Evolutionary conservation across 2,329 filamentous ascomycete species (phyloP).

Genomic region (Phyllosticta capitalensis): DNA sequence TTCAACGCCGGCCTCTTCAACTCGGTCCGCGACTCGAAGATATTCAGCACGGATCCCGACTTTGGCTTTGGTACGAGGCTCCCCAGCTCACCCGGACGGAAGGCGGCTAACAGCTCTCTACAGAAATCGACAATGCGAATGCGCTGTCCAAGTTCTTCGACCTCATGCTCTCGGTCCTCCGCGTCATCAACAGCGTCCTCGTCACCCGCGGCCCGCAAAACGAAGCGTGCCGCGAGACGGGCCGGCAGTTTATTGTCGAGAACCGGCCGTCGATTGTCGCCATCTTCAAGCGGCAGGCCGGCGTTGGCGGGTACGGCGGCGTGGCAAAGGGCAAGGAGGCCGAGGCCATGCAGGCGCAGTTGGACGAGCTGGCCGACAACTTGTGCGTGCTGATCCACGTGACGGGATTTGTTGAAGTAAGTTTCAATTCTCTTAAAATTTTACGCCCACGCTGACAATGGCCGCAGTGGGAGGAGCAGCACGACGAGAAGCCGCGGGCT

Average conservation of each 20-base stretch:
- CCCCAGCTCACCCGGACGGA: not conserved
- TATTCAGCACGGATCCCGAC: constrained; percentile 87
- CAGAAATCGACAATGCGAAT: constrained; percentile 56
- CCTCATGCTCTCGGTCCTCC: constrained; percentile 68
- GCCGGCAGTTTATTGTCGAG: constrained; percentile 68
- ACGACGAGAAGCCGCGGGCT: not conserved
- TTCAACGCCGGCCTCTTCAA: constrained; percentile 82
- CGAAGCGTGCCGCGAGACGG: constrained; percentile 60
- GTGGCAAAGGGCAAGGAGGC: constrained; percentile 22
- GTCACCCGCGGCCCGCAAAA: constrained; percentile 77
- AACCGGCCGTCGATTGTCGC: constrained; percentile 78
- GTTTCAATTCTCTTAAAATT: constrained; percentile 16
- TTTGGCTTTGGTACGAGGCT: constrained; percentile 57
- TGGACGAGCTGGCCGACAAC: constrained; percentile 73
- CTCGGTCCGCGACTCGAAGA: constrained; percentile 66
- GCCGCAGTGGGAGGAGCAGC: not conserved
- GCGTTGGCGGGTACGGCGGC: constrained; percentile 49
- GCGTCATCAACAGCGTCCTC: constrained; percentile 73
- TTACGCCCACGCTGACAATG: not conserved
- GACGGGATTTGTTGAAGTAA: constrained; percentile 78
- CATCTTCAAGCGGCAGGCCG: constrained; percentile 80
- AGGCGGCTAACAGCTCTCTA: constrained; percentile 8
- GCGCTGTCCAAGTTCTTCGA: constrained; percentile 76
- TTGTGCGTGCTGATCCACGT: constrained; percentile 75
- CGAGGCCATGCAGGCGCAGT: constrained; percentile 44